Base-by-base conservation (phyloP, 73 alveolate genomes). In the Symbiodinium natans region DNA sequence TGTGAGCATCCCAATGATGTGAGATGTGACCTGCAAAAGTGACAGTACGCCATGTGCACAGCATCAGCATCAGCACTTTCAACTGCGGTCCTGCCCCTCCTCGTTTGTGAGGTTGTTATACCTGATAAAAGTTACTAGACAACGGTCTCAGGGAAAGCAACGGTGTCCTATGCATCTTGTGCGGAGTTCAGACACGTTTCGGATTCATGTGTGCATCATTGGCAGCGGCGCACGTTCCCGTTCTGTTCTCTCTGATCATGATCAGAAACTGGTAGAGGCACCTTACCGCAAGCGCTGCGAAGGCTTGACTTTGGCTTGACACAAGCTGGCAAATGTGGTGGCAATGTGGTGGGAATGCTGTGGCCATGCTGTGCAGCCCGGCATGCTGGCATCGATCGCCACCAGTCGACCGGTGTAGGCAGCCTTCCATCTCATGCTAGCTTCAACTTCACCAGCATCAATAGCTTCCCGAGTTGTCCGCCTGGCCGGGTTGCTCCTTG, bases 321-420 rank as follows among this genome's bases (percentile, higher is more conserved):
- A 19, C 71, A 52, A 13, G 71, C 71, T 13, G n/a, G 10, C 0
- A 15, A 71, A 27, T 10, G 17, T 71, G 29, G 10, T 71, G 83
- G 39, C 31, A 25, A 10, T 71, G 41, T 25, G 41, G 19, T 15
- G 41, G 19, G 83, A 71, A 39, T 10, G 63, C 63, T 10, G 17
- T 48, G 23, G 23, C 23, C 8, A 23, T 9, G 84, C 42, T 34
- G 40, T 41, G 84, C 54, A 41, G 48, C 54, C 5, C 6, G 5
- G 77, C 99, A 99, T 95, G 92, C 99, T 99, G 4, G 99, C 99
- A 89, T 99, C 99, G 71, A 99, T 89, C 38, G 99, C 99, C 83
- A 99, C 88, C 82, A 95, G 83, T 97, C 99, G 99, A 23, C 99
- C 99, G 27, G 99, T 93, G 94, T 82, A 93, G 29, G 99, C 84